Evolutionary conservation across 192 early-diverging fungal species (phyloP).

Genomic region (Backusella mclennaniae): DNA sequence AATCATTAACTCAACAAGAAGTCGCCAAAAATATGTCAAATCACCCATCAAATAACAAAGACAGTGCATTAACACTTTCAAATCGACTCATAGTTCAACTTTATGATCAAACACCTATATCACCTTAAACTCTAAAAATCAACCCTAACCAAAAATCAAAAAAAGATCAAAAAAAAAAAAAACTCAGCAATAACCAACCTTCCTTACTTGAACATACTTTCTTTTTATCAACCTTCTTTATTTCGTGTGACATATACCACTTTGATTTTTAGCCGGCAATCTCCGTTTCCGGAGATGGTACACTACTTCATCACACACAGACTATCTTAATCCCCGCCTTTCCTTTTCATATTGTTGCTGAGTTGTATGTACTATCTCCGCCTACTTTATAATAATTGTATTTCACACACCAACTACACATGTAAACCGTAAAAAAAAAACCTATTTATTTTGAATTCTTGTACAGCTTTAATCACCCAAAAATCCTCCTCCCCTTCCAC

Average conservation of each 20-base stretch:
- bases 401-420: background rate
- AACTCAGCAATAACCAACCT: conserved; percentile 2
- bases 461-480: background rate
- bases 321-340: conserved; percentile 7
- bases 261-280: conserved; percentile 1
- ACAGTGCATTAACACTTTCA: conserved; percentile 18
- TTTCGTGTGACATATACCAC: conserved; percentile 4
- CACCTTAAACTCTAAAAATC: conserved; percentile 16
- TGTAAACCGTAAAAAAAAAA: background rate
- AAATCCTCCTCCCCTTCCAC: background rate
- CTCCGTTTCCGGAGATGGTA: background rate
- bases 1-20: conserved; percentile 7
- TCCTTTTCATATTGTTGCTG: background rate
- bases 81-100: conserved; percentile 23
- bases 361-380: conserved; percentile 4
- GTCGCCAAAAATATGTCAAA: conserved; percentile 10
- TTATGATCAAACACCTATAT: conserved; percentile 25
- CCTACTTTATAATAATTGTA: background rate
- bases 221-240: background rate
- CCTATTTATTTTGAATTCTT: background rate
- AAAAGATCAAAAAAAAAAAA: background rate
- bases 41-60: conserved; percentile 19
- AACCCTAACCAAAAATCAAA: background rate
- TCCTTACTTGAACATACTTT: conserved; percentile 4
- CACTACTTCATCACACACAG: background rate